These are phyloP conservation scores for Triglochin maritima DNA, from an alignment of 106 monocot genomes.

Conservation along the genomic window DNA sequence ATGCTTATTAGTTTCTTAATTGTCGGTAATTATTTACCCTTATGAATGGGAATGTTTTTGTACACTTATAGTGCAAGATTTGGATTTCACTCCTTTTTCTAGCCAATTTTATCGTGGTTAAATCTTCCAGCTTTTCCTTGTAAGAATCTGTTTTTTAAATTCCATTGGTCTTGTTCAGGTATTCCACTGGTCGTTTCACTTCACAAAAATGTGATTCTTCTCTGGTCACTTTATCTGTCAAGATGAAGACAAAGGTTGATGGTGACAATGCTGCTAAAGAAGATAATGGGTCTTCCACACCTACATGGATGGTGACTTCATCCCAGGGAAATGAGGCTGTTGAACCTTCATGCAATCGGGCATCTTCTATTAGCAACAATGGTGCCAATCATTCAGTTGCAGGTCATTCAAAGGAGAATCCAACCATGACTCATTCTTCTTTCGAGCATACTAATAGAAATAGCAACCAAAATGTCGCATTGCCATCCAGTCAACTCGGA, in stretches of 20 bases:
- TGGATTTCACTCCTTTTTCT: too few species aligned
- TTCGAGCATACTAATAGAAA: background rate
- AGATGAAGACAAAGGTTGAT: conserved; percentile 10
- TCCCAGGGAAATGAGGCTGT: conserved; percentile 10
- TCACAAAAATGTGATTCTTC: conserved; percentile 19
- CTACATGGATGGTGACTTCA: conserved; percentile 3
- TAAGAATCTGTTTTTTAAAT: too few species aligned
- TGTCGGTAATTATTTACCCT: too few species aligned
- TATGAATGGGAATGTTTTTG: too few species aligned
- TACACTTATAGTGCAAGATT: too few species aligned
- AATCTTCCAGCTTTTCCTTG: too few species aligned
- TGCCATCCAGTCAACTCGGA: conserved; percentile 26
- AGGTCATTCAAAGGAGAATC: conserved; percentile 10
- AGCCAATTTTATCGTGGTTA: too few species aligned
- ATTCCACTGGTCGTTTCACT: conserved; percentile 24
- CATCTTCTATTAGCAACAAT: conserved; percentile 14
- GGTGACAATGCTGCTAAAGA: conserved; percentile 2
- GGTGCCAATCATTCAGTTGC: conserved; percentile 4
- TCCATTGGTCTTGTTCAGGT: conserved; percentile 19
- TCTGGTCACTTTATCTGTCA: conserved; percentile 6
- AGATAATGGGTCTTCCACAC: background rate
- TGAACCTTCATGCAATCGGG: conserved; percentile 1
- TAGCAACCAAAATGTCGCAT: background rate
- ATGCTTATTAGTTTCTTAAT: background rate
- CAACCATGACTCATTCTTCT: conserved; percentile 3